Conservation (phyloP, 139 green algal species). For the Volvox reticuliferus region DNA sequence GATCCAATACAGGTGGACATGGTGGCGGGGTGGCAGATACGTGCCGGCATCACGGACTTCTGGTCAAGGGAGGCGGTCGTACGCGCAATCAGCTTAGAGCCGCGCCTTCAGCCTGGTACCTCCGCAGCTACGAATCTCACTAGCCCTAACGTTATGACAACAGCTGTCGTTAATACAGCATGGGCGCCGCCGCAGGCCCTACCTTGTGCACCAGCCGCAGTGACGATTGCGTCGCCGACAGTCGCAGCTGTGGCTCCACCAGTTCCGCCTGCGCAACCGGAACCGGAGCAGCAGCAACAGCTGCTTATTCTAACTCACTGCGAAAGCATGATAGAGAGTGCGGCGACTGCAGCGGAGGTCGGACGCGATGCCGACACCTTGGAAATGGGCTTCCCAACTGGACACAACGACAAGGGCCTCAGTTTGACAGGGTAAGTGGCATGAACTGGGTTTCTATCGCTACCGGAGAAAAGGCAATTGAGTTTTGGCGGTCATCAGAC, state of each 20-base stretch:
- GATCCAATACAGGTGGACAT: constrained; percentile 6
- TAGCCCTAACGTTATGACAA: too few relatives aligned
- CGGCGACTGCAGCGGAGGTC: neutral
- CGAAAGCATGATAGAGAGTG: neutral
- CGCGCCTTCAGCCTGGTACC: too few relatives aligned
- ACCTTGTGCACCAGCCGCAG: too few relatives aligned
- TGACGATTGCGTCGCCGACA: neutral
- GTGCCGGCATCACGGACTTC: neutral
- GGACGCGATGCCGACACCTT: neutral
- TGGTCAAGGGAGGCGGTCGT: constrained; percentile 14
- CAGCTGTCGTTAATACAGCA: too few relatives aligned
- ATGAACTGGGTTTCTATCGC: too few relatives aligned
- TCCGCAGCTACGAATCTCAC: neutral
- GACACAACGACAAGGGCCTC: neutral
- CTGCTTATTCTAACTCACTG: neutral
- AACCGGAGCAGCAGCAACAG: neutral
- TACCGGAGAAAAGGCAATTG: too few relatives aligned
- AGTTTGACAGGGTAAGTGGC: neutral
- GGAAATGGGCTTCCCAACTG: neutral
- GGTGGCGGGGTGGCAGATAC: neutral
- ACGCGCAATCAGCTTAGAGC: neutral
- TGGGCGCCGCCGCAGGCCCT: too few relatives aligned
- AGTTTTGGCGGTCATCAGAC: too few relatives aligned
- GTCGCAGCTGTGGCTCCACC: neutral
- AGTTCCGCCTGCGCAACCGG: neutral